phyloP scores from a whole-genome alignment of 2,329 filamentous ascomycete genomes.

The Dothidotthia symphoricarpi region DNA sequence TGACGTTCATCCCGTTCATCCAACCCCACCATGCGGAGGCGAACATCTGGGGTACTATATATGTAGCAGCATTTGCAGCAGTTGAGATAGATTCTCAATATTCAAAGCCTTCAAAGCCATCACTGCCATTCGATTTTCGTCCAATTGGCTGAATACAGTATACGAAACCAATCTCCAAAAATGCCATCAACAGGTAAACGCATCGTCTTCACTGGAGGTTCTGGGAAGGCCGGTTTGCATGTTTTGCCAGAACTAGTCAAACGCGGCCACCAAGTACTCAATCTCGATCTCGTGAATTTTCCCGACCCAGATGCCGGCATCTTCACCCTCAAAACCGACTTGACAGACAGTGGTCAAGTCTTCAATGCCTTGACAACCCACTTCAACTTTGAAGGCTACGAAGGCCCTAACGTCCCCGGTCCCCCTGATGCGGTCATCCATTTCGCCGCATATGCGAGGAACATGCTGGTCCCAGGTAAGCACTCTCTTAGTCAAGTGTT shows the following conservation, averaged over 20 bases:
- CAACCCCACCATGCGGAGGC: conserved; percentile 2
- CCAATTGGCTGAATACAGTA: too few species aligned
- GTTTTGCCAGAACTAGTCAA: conserved; percentile 54
- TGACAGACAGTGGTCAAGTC: conserved; percentile 56
- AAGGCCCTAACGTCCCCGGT: conserved; percentile 43
- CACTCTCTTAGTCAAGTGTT: too few species aligned
- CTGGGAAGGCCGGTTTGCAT: conserved; percentile 53
- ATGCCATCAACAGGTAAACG: conserved; percentile 40
- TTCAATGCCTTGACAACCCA: conserved; percentile 57
- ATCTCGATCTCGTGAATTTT: conserved; percentile 54
- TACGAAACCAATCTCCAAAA: background rate
- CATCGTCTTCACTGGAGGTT: conserved; percentile 50
- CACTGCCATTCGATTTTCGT: too few species aligned
- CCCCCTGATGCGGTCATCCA: conserved; percentile 63
- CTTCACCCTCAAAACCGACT: conserved; percentile 56
- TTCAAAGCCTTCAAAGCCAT: too few species aligned
- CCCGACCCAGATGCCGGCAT: conserved; percentile 46
- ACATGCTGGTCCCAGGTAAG: conserved; percentile 55
- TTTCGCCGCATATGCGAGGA: conserved; percentile 58
- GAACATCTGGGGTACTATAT: too few species aligned
- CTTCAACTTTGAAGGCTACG: conserved; percentile 54
- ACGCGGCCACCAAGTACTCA: conserved; percentile 54
- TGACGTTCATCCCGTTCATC: too few species aligned
- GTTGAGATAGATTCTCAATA: too few species aligned
- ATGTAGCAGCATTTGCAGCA: too few species aligned